phyloP scores from a whole-genome alignment of 2,329 filamentous ascomycete genomes.

The Sporothrix inflata region DNA sequence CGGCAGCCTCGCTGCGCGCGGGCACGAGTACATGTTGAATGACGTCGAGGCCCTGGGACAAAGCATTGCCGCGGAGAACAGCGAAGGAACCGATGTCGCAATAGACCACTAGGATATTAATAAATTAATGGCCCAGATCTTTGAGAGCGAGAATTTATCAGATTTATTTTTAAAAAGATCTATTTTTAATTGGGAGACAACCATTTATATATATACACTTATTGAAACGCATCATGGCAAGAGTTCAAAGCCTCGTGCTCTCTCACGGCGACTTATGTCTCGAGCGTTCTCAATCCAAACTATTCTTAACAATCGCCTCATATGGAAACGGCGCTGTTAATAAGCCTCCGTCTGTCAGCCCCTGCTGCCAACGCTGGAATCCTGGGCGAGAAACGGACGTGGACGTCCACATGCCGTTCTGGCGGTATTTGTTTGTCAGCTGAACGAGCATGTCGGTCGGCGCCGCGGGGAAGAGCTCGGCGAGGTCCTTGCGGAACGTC shows the following conservation, averaged over 20 bases:
- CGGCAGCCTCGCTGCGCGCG: conserved; percentile 15
- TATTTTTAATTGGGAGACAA: too few relatives aligned
- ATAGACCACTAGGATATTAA: conserved; percentile 10
- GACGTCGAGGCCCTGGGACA: conserved; percentile 12
- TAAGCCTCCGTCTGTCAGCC: conserved; percentile 26
- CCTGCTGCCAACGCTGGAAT: conserved; percentile 30
- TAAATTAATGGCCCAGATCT: conserved; percentile 6
- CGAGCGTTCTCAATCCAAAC: too few relatives aligned
- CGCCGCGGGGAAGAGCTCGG: conserved; percentile 28
- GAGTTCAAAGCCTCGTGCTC: too few relatives aligned
- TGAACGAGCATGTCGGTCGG: conserved; percentile 27
- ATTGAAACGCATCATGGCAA: too few relatives aligned
- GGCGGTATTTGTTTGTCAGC: conserved; percentile 29
- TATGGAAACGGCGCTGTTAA: conserved; percentile 25
- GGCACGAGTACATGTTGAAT: conserved; percentile 13
- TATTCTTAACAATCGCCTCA: background rate
- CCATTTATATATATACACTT: too few relatives aligned
- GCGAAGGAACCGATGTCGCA: background rate
- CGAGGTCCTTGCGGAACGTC: conserved; percentile 28
- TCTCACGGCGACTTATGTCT: too few relatives aligned
- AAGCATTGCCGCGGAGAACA: background rate
- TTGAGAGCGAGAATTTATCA: conserved; percentile 21
- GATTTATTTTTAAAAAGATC: conserved; percentile 50
- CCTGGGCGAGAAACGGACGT: conserved; percentile 22
- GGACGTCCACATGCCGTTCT: conserved; percentile 31